Evolutionary conservation across 345 rosid genomes (phyloP), one percentile per base, ranked within the genome.

Genomic region (Euphorbia tirucalli): DNA sequence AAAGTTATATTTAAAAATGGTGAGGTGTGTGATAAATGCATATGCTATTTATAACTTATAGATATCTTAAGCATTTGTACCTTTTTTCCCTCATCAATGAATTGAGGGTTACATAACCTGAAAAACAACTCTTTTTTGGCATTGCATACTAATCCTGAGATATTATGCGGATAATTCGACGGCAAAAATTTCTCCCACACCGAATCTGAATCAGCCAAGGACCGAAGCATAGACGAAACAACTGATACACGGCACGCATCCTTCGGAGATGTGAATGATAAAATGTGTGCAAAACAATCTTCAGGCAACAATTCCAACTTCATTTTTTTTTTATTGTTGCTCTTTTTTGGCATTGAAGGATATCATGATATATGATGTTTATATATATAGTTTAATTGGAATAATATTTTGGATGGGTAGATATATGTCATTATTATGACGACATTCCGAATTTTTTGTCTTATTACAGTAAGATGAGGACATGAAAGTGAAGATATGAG

Each of bases 111-210:
- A 68, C 85, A 78, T 5, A 78, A 72, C 79, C 65, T 73, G 68
- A 72, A 11, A 69, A 80, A 71, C 44, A 84, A 54, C n/a, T 84
- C 75, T 31, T 82, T 84, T 27, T 74, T 80, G 30, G 84, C 75
- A 3, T 74, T 57, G 35, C 39, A 77, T 0, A 62, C 32, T 18
- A 68, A 39, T 57, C 50, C 75, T 11, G 72, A 41, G 31, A 83
- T 63, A 49, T 65, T 61, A 3, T 71, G 49, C 10, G 65, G 59
- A 52, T 30, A 68, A 67, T 84, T 81, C 0, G 54, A 1, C 0
- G 83, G 86, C 59, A 79, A 31, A 72, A 79, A 79, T 18, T 56
- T 79, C 25, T 79, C 69, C 85, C 85, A 78, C n/a, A 79, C 80
- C 11, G 21, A 2, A 11, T 79, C 74, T 0, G 77, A 84, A 65